These are phyloP conservation scores for Eutypa lata DNA, from an alignment of 2,329 filamentous ascomycete genomes.

Conservation along the genomic window DNA sequence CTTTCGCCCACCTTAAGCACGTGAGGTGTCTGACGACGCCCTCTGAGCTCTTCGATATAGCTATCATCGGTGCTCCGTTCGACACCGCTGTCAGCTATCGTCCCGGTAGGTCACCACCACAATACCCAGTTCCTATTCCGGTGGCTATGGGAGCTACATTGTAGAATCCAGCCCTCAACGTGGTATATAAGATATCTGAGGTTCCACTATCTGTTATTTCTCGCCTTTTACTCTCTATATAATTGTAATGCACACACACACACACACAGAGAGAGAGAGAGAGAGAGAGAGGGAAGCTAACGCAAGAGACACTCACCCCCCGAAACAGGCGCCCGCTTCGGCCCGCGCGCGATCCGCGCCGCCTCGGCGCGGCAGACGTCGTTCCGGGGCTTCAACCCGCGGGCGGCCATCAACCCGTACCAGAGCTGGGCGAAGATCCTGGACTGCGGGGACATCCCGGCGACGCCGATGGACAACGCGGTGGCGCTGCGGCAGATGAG, in stretches of 20 bases:
- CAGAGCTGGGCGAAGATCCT: conserved; percentile 72
- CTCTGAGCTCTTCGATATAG: conserved; percentile 64
- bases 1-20: conserved; percentile 69
- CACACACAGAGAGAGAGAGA: background rate
- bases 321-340: conserved; percentile 71
- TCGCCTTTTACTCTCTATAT: no score
- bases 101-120: conserved; percentile 50
- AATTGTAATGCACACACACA: background rate
- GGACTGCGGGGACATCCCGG: conserved; percentile 88
- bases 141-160: no score
- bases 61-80: conserved; percentile 69
- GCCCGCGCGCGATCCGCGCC: conserved; percentile 81
- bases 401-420: conserved; percentile 82
- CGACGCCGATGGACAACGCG: conserved; percentile 82
- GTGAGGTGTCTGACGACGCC: conserved; percentile 68
- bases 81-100: conserved; percentile 71
- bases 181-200: no score
- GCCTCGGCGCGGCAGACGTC: conserved; percentile 78
- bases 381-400: conserved; percentile 78
- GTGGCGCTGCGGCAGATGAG: conserved; percentile 83
- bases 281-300: background rate
- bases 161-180: no score
- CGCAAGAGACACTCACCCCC: no score
- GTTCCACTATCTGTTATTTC: no score
- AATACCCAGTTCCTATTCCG: no score